These are phyloP conservation scores for Epichloe gansuensis DNA, from an alignment of 2,329 filamentous ascomycete species.

Conservation along the genomic window DNA sequence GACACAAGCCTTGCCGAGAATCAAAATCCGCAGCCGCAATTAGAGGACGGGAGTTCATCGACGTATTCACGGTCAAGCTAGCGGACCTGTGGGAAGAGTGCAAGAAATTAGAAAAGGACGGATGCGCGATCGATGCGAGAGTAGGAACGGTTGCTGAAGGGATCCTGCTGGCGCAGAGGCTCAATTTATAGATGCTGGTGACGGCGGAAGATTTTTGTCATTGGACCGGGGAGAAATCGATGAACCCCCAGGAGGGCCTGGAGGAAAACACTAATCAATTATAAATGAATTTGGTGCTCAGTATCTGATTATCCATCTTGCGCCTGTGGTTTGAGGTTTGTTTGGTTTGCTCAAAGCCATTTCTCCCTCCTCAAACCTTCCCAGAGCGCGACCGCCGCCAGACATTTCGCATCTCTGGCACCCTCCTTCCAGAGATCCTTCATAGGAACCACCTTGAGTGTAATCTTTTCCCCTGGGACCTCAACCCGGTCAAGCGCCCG, in stretches of 20 bases:
- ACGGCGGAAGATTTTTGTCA: background rate
- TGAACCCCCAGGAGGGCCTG: no score
- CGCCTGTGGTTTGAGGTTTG: no score
- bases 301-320: no score
- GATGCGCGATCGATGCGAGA: slow-evolving; percentile 68
- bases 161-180: slow-evolving; percentile 55
- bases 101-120: slow-evolving; percentile 53
- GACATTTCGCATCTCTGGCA: slow-evolving; percentile 45
- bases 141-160: slow-evolving; percentile 70
- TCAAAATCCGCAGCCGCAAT: slow-evolving; percentile 52
- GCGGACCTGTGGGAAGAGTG: slow-evolving; percentile 53
- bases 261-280: no score
- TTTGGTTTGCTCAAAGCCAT: slow-evolving; percentile 18
- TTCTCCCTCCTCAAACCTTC: slow-evolving; percentile 40
- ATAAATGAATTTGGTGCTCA: no score
- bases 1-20: slow-evolving; percentile 60
- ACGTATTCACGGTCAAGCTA: slow-evolving; percentile 60
- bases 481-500: slow-evolving; percentile 44
- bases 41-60: slow-evolving; percentile 76
- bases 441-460: slow-evolving; percentile 45
- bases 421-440: slow-evolving; percentile 46
- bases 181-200: slow-evolving; percentile 25
- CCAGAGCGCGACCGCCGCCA: slow-evolving; percentile 47
- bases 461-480: slow-evolving; percentile 49
- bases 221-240: no score